Conservation (phyloP, 2,329 filamentous ascomycete genomes). For the Zymoseptoria passerinii region DNA sequence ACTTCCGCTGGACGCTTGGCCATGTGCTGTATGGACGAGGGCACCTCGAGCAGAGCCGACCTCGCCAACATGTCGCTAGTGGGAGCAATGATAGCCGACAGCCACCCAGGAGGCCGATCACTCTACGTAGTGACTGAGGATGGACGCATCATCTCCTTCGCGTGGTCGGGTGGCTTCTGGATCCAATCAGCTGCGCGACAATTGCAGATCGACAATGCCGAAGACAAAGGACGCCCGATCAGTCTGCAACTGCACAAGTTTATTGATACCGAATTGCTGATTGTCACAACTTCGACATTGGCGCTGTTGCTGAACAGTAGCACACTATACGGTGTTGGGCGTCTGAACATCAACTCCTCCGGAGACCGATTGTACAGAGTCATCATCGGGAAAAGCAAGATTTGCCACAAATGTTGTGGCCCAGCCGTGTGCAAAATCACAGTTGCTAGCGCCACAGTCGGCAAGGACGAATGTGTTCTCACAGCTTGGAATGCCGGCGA, state of each 20-base stretch:
- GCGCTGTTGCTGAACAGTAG: slow-evolving; percentile 16
- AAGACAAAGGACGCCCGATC: slow-evolving; percentile 10
- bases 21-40: slow-evolving; percentile 46
- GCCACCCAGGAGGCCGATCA: slow-evolving; percentile 7
- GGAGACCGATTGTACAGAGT: slow-evolving; percentile 6
- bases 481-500: slow-evolving; percentile 19
- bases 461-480: slow-evolving; percentile 10
- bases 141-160: slow-evolving; percentile 12
- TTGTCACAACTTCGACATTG: slow-evolving; percentile 11
- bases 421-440: slow-evolving; percentile 55
- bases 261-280: slow-evolving; percentile 17
- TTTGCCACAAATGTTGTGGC: slow-evolving; percentile 37
- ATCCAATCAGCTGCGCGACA: slow-evolving; percentile 2
- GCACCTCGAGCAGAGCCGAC: slow-evolving; percentile 12
- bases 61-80: slow-evolving; percentile 20
- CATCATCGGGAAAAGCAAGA: slow-evolving; percentile 8
- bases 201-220: slow-evolving; percentile 9
- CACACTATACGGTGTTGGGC: slow-evolving; percentile 13
- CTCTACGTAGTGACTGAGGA: slow-evolving; percentile 21
- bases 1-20: slow-evolving; percentile 56
- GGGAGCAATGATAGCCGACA: slow-evolving; percentile 18
- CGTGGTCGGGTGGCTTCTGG: slow-evolving; percentile 15
- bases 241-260: slow-evolving; percentile 16
- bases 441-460: slow-evolving; percentile 45
- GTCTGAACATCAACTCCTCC: slow-evolving; percentile 9